Evolutionary conservation across 352 stramenopile species (phyloP), one percentile per base, ranked within the genome.

Genomic region (Elongisporangium prolatum): DNA sequence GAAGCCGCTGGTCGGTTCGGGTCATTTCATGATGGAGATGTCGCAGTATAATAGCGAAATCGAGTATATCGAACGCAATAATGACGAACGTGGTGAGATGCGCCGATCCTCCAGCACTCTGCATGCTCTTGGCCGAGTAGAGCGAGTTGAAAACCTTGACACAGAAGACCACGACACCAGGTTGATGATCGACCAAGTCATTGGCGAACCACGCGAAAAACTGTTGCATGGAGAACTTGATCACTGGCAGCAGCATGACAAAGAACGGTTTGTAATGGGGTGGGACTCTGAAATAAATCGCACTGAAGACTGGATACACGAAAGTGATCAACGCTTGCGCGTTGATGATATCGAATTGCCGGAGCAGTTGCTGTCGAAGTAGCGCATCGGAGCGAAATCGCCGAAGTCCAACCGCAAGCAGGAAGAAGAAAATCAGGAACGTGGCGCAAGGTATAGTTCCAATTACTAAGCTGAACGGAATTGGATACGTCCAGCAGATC

Each of bases 1-100:
- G n/a, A n/a, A n/a, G n/a, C n/a, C n/a, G n/a, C n/a, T n/a, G n/a
- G n/a, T n/a, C n/a, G n/a, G n/a, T 44, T 16, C 2, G 10, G 4
- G 10, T 13, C 6, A 44, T 44, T 44, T 44, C 34, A 17, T 13
- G 34, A 17, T 44, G 34, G 2, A 44, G 34, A 4, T 13, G 14
- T 2, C 34, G 34, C 11, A 44, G 34, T 17, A 44, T 13, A 17
- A 44, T 17, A 3, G 34, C 34, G 3, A 52, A 63, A 8, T 60
- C 58, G 20, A 71, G 3, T 7, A 59, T 40, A 21, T 72, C 63
- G 22, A 71, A 54, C 1, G 47, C 25, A 8, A 72, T 73, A 17
- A 73, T 61, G 3, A 60, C 17, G 4, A 56, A 18, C 5, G 64
- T 74, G 0, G 64, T 66, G 14, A 56, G n/a, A n/a, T n/a, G n/a